phyloP scores from a whole-genome alignment of 768 basidiomycete species.

The Lactifluus subvellereus region DNA sequence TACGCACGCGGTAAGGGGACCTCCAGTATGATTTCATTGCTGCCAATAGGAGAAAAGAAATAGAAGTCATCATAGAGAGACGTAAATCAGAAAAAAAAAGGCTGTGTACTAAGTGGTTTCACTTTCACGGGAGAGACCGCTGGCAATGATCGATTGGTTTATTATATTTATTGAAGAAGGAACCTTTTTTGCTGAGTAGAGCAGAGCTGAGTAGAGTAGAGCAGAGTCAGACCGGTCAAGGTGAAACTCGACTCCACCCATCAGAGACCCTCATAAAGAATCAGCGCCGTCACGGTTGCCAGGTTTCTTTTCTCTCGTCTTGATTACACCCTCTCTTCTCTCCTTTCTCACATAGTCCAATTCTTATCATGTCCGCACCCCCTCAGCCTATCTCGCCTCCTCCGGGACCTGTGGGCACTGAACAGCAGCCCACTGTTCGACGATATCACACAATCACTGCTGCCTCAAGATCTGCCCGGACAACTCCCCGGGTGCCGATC shows the following conservation, averaged over 20 bases:
- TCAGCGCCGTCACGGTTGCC: background rate
- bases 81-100: background rate
- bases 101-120: background rate
- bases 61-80: no score
- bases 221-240: no score
- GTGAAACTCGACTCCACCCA: no score
- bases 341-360: background rate
- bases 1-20: no score
- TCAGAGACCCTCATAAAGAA: background rate
- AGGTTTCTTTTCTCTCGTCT: background rate
- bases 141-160: background rate
- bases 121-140: background rate
- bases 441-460: conserved; percentile 26
- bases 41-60: no score
- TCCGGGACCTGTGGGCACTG: conserved; percentile 3
- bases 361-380: conserved; percentile 18
- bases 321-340: background rate
- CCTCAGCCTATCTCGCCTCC: conserved; percentile 24
- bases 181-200: no score
- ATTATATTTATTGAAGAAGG: background rate
- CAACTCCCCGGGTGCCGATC: conserved; percentile 20
- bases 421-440: conserved; percentile 18
- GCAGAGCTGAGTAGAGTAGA: no score
- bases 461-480: conserved; percentile 19
- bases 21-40: no score